Evolutionary conservation across 176 grass and related monocot genomes (phyloP).

Genomic region (barley (Hordeum vulgare)): MorexV3_pseudomolecules_assembly NC_058524.1:555476932-555477431

Average conservation of each 20-base stretch:
- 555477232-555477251: neutral
- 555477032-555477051: neutral
- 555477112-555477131: neutral
- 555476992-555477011: neutral
- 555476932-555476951: conserved; percentile 6
- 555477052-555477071: neutral
- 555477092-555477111: neutral
- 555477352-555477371: neutral
- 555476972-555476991: neutral
- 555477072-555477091: neutral
- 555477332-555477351: neutral
- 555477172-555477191: neutral
- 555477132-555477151: neutral
- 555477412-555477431: neutral
- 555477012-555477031: neutral
- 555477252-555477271: neutral
- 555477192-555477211: neutral
- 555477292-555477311: neutral
- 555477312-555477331: neutral
- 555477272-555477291: neutral
- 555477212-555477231: neutral
- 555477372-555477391: neutral
- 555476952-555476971: neutral
- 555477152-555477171: neutral
- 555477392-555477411: neutral